These are phyloP conservation scores for Agrocybe pediades DNA, from an alignment of 768 basidiomycete genomes.

Conservation along the genomic window DNA sequence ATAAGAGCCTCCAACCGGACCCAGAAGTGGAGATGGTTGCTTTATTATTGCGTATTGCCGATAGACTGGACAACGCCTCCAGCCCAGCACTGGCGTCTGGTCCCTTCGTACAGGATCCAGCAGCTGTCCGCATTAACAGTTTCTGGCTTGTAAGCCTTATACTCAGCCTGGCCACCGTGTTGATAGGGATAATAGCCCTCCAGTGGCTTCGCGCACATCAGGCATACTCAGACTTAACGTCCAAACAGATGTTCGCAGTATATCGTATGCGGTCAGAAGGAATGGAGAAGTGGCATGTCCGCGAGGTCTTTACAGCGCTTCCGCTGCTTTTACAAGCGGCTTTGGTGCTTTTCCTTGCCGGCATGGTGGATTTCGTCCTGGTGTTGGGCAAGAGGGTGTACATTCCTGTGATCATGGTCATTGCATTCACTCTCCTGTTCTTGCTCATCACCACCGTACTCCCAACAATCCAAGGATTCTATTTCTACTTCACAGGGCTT, in stretches of 20 bases:
- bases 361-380: too few relatives aligned
- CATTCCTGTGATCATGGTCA: too few relatives aligned
- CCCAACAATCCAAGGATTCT: too few relatives aligned
- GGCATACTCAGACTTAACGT: neutral
- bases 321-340: neutral
- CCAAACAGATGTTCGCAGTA: neutral
- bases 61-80: neutral
- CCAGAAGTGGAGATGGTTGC: neutral
- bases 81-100: neutral
- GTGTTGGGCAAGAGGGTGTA: too few relatives aligned
- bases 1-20: slow-evolving; percentile 1
- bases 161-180: slow-evolving; percentile 1
- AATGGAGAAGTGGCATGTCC: neutral
- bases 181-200: neutral
- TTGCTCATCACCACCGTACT: too few relatives aligned
- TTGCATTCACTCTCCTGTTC: too few relatives aligned
- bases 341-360: neutral
- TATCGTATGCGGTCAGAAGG: slow-evolving; percentile 3
- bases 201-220: slow-evolving; percentile 7
- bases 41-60: neutral
- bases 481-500: too few relatives aligned
- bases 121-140: neutral
- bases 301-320: neutral
- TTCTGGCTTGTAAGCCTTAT: slow-evolving; percentile 1
- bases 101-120: neutral